Evolutionary conservation across 2,329 filamentous ascomycete species (phyloP).

Genomic region (Colletotrichum siamense): DNA sequence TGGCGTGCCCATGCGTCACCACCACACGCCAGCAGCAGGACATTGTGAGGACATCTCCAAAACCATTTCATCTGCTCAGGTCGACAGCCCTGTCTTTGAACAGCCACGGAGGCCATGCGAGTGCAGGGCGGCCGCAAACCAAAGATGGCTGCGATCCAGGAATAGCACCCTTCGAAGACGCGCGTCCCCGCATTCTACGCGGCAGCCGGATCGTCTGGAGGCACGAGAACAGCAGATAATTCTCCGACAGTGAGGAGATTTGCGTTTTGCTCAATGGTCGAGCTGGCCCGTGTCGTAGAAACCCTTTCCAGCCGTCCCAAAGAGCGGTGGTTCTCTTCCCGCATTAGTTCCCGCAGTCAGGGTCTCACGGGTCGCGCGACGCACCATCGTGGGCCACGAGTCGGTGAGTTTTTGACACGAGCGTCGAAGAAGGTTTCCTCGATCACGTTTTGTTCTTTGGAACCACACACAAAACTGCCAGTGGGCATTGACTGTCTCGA

Average conservation of each 20-base stretch:
- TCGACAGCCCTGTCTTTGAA: neutral
- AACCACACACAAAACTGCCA: neutral
- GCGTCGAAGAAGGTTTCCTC: neutral
- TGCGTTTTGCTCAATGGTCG: neutral
- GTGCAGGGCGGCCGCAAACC: neutral
- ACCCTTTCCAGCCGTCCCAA: neutral
- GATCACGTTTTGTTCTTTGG: neutral
- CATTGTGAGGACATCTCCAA: neutral
- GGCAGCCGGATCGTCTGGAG: neutral
- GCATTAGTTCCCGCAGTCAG: neutral
- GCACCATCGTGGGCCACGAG: neutral
- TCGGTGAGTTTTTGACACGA: neutral
- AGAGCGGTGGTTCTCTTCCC: neutral
- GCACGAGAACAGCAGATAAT: neutral
- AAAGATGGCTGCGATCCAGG: neutral
- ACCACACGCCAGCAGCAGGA: neutral
- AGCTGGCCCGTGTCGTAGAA: neutral
- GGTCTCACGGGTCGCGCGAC: neutral
- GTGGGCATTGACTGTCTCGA: neutral
- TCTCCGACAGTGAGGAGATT: neutral
- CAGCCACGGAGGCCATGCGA: neutral
- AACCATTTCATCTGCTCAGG: neutral
- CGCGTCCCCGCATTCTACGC: neutral
- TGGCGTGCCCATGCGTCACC: neutral
- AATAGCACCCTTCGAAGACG: neutral